These are phyloP conservation scores for Myotisia sp. DNA, from an alignment of 2,329 filamentous ascomycete species.

Conservation along the genomic window DNA sequence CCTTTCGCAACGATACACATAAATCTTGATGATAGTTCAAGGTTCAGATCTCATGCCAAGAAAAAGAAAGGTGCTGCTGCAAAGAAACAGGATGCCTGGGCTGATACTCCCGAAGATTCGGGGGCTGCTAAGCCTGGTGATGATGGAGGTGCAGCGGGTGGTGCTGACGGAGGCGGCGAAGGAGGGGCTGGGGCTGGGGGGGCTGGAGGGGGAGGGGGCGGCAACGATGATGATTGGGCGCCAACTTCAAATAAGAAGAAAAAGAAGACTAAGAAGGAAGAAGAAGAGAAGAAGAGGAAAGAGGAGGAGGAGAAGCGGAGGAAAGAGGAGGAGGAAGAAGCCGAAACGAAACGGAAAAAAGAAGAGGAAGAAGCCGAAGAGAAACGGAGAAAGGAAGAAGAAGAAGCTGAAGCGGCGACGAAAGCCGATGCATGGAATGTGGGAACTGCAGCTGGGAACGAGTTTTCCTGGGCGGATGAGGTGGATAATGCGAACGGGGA, in stretches of 20 bases:
- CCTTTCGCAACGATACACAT: constrained; percentile 3
- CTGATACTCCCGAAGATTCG: constrained; percentile 3
- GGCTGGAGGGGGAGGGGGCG: constrained; percentile 6
- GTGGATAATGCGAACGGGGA: constrained; percentile 29
- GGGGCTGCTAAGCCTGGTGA: constrained; percentile 7
- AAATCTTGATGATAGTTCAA: constrained; percentile 10
- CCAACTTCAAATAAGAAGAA: constrained; percentile 10
- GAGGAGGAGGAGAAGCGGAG: constrained; percentile 5
- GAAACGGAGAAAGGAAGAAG: constrained; percentile 20
- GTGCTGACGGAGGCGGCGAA: constrained; percentile 4
- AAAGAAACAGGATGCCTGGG: constrained; percentile 6
- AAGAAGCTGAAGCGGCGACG: constrained; percentile 15
- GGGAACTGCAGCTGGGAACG: constrained; percentile 15
- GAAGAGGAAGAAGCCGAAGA: constrained; percentile 19
- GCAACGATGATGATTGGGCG: constrained; percentile 1
- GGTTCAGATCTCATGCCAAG: constrained; percentile 7
- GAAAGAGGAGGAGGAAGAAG: constrained; percentile 4
- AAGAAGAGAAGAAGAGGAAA: constrained; percentile 5
- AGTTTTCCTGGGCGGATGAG: constrained; percentile 36
- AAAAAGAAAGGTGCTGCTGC: constrained; percentile 9
- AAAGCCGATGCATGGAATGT: constrained; percentile 18
- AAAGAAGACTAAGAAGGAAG: constrained; percentile 11
- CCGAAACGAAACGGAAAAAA: constrained; percentile 22
- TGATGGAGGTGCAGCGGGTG: constrained; percentile 3
- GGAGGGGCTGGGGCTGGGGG: constrained; percentile 5